Evolutionary conservation across 2,329 filamentous ascomycete genomes (phyloP).

Genomic region (Colletotrichum endophyticum): DNA sequence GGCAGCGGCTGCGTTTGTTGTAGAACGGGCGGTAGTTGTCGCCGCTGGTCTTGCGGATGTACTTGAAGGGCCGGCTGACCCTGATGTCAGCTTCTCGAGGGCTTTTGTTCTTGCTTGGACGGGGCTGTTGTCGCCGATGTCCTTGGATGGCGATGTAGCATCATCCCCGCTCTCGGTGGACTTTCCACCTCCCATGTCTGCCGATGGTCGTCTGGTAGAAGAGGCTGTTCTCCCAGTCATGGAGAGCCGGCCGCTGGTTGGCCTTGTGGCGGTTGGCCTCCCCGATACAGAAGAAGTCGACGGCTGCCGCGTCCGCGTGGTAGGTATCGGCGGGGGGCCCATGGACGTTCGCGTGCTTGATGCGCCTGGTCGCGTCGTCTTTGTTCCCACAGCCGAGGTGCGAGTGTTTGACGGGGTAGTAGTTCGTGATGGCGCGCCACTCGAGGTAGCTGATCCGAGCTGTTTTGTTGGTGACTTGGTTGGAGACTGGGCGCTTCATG

Average conservation of each 20-base stretch:
- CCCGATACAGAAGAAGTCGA: constrained; percentile 45
- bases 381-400: constrained; percentile 48
- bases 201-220: constrained; percentile 49
- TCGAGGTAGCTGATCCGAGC: constrained; percentile 59
- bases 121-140: constrained; percentile 58
- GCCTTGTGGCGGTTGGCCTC: constrained; percentile 35
- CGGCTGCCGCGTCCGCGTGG: constrained; percentile 46
- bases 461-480: constrained; percentile 84
- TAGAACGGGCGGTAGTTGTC: constrained; percentile 28
- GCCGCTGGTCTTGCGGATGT: constrained; percentile 29
- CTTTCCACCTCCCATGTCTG: constrained; percentile 49
- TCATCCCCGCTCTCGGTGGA: constrained; percentile 40
- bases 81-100: constrained; percentile 55
- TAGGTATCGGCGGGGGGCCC: constrained; percentile 65
- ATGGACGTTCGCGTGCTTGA: constrained; percentile 66
- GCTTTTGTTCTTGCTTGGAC: constrained; percentile 54
- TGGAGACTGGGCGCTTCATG: constrained; percentile 61
- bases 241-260: constrained; percentile 46
- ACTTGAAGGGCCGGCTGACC: constrained; percentile 34
- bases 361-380: constrained; percentile 58
- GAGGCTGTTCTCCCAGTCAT: constrained; percentile 37
- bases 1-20: constrained; percentile 53
- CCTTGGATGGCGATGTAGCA: constrained; percentile 53
- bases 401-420: constrained; percentile 66
- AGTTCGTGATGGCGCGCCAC: constrained; percentile 65